Evolutionary conservation across 805 yeast genomes (phyloP), one percentile per base, ranked within the genome.

Genomic region (Wickerhamiella galacta): DNA sequence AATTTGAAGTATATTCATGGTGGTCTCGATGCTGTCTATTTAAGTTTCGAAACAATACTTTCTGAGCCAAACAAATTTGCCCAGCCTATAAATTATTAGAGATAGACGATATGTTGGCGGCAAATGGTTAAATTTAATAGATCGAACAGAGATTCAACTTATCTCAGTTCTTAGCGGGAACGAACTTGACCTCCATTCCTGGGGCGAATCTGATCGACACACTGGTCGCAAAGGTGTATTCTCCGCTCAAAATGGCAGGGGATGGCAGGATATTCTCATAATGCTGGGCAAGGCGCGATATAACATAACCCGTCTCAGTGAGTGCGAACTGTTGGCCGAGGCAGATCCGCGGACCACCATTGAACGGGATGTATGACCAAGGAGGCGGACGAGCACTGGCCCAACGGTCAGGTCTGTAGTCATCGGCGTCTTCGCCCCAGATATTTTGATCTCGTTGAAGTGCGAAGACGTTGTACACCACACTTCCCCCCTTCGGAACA

Each of bases 301-400:
- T 42, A 9, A 60, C 52, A 40, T 60, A 63, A 9, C 59, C 53
- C 10, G 63, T 63, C 43, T 63, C 66, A 16, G 66, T 61, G 23
- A 61, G 52, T 6, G 67, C 68, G 48, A 61, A 60, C 44, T 62
- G 66, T 46, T 63, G 67, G 28, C 67, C 68, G 33, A 62, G 48
- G 41, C 67, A 63, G 30, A 61, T 60, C 34, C 68, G 44, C 14
- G 67, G 67, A 10, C 68, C 68, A 28, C 67, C 68, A 39, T 60
- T 60, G 45, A 61, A 61, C 20, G 66, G 66, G 16, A 60, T 45
- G 42, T 57, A 60, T 11, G 56, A 54, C 64, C 65, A 61, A 6
- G 44, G 39, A 9, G 18, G 23, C 17, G n/a, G 20, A 20, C 18
- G 19, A 8, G 16, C 6, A 12, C 20, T 23, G 4, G 17, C 31